Conservation (phyloP, 2,329 filamentous ascomycete genomes). For the Penicillium sp. region DNA sequence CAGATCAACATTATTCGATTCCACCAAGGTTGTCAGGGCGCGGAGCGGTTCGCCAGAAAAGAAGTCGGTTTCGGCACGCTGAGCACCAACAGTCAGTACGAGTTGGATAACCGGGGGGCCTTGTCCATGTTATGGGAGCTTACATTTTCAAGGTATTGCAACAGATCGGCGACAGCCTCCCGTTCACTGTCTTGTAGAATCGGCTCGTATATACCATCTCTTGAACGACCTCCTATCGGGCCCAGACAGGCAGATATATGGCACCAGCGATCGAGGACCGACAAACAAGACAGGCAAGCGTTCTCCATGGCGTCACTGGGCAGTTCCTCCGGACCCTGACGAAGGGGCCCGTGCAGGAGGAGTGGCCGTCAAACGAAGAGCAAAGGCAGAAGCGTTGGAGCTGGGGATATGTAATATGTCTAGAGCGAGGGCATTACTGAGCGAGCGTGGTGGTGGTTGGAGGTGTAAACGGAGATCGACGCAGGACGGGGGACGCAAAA, state of each 20-base stretch:
- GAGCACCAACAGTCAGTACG: slow-evolving; percentile 12
- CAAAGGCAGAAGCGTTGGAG: slow-evolving; percentile 2
- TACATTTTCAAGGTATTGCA: slow-evolving; percentile 96
- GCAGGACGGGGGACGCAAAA: slow-evolving; percentile 15
- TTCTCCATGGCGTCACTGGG: slow-evolving; percentile 37
- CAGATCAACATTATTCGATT: slow-evolving; percentile 97
- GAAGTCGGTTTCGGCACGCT: slow-evolving; percentile 97
- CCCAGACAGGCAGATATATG: slow-evolving; percentile 41
- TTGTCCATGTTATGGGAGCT: slow-evolving; percentile 22
- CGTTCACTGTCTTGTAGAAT: slow-evolving; percentile 93
- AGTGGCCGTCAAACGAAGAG: slow-evolving; percentile 5
- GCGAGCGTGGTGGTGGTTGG: slow-evolving; percentile 4
- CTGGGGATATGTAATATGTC: slow-evolving; percentile 3
- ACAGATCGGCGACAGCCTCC: slow-evolving; percentile 90
- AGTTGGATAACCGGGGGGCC: too few relatives aligned
- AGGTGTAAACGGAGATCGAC: slow-evolving; percentile 9
- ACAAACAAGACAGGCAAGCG: slow-evolving; percentile 40
- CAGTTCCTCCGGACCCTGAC: slow-evolving; percentile 27
- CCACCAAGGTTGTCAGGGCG: slow-evolving; percentile 91
- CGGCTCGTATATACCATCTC: slow-evolving; percentile 78
- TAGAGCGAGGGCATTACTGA: slow-evolving; percentile 17
- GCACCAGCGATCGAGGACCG: slow-evolving; percentile 41
- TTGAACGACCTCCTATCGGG: slow-evolving; percentile 61
- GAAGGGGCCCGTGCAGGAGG: slow-evolving; percentile 21
- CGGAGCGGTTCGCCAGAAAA: slow-evolving; percentile 92